Evolutionary conservation across 306 rosid species (phyloP), one percentile per base, ranked within the genome.

Genomic region (Rosa chinensis): DNA sequence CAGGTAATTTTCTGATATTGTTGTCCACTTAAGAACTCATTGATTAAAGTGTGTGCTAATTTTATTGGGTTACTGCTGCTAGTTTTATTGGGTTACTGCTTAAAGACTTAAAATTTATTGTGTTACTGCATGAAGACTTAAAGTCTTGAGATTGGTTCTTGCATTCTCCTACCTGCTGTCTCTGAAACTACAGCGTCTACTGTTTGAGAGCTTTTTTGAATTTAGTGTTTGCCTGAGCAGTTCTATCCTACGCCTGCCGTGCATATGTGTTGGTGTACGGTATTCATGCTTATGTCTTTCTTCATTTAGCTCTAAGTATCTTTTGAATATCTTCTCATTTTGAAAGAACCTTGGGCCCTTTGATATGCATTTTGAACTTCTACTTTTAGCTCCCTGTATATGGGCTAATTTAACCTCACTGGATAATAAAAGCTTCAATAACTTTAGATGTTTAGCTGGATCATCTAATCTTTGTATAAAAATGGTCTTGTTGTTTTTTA

Each of bases 1-100:
- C 98, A 93, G 98, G 98, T 93, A 79, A 79, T 77, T 64, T 43
- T 28, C 39, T 43, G 32, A 20, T 81, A 5, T 42, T 78, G 42
- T 43, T 32, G 47, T 68, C 35, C 74, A 49, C 40, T 16, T 5
- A 2, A 55, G 62, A 48, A 53, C 39, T 37, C 75, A 23, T 69
- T 75, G 10, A 77, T 66, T 40, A 16, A 39, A 70, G 53, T 55
- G 75, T 47, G 72, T 23, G 0, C 48, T 45, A 42, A 76, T 62
- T 6, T 43, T 40, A 32, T 32, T 32, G 35, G 35, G 35, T 32
- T 32, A 32, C 35, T 32, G 35, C 35, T 32, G 35, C 35, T 32
- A 32, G 2, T 32, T 32, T 32, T 5, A 39, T 55, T 52, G 8
- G 61, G 23, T n/a, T 35, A 55, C 59, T 69, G 21, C 55, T 43